These are phyloP conservation scores for Fusarium mangiferae DNA, from an alignment of 2,329 filamentous ascomycete genomes.

Conservation along the genomic window DNA sequence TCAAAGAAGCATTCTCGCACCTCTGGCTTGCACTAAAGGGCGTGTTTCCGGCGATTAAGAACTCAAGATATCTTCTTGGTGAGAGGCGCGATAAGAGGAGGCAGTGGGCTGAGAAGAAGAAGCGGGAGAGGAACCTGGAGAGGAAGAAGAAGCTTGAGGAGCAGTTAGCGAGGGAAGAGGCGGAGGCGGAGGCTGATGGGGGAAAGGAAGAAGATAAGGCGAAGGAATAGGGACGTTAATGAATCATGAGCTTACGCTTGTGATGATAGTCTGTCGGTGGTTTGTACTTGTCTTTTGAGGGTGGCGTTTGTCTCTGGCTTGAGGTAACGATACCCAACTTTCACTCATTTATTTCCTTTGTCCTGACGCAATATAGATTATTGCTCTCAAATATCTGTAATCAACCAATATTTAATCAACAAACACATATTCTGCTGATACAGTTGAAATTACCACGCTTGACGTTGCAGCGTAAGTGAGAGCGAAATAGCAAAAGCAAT, in stretches of 20 bases:
- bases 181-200: neutral
- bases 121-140: neutral
- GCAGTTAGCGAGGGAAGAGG: neutral
- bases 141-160: constrained; percentile 5
- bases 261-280: neutral
- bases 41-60: neutral
- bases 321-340: neutral
- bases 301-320: neutral
- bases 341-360: neutral
- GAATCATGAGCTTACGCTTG: neutral
- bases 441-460: accelerated
- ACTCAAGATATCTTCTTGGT: neutral
- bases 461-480: no score
- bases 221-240: neutral
- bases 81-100: neutral
- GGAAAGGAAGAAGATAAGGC: neutral
- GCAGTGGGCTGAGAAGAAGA: neutral
- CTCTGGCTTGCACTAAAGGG: constrained; percentile 3
- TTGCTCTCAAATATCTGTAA: neutral
- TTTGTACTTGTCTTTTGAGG: neutral
- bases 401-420: neutral
- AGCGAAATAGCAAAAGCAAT: neutral
- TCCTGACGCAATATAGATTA: neutral
- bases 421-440: accelerated
- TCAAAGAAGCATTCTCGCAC: neutral